Evolutionary conservation across 306 rosid genomes (phyloP), one percentile per base, ranked within the genome.

Genomic region (Malus asiatica): DNA sequence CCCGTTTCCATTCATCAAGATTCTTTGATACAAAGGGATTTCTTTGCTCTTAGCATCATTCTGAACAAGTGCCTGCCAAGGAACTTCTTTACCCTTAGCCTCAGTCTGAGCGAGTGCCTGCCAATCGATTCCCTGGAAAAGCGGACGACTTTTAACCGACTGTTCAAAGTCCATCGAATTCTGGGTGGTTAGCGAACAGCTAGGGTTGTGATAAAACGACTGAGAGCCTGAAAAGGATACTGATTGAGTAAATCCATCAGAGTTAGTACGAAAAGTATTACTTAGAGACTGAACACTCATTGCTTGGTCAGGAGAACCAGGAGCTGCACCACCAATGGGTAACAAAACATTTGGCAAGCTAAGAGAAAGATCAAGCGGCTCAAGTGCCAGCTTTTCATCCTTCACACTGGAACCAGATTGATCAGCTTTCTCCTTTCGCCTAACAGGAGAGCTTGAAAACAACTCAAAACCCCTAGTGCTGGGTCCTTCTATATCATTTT

Each of bases 211-310:
- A 82, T 88, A 92, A 51, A 95, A 78, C 42, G 97, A 92, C 79
- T 92, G 99, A 22, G 99, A 95, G 77, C 99, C 99, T 71, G 99
- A 95, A 82, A 87, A 86, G 12, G 99, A 90, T 88, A 95, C 86
- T 3, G 99, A 95, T 35, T 95, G 92, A 35, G 98, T 89, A 81
- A 95, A 90, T 74, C 97, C 99, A 83, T 95, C 98, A 0, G 99
- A 95, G 84, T 89, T 86, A 55, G 96, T 85, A 30, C 86, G 80
- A 57, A 92, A 89, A 48, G 97, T 92, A 48, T 48, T 48, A 58
- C 80, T 89, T 60, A 95, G 69, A 79, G 99, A 95, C 81, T 95
- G 97, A 67, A 90, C 89, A 78, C 98, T 95, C 82, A 83, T 85
- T 20, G 88, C 91, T 72, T 88, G 97, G 79, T 93, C 80, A 13